Percentiles rank a stretch among this genome's conserved stretches.
Evolutionary conservation across 805 yeast genomes (phyloP).

Genomic region (Cyberlindnera mrakii): DNA sequence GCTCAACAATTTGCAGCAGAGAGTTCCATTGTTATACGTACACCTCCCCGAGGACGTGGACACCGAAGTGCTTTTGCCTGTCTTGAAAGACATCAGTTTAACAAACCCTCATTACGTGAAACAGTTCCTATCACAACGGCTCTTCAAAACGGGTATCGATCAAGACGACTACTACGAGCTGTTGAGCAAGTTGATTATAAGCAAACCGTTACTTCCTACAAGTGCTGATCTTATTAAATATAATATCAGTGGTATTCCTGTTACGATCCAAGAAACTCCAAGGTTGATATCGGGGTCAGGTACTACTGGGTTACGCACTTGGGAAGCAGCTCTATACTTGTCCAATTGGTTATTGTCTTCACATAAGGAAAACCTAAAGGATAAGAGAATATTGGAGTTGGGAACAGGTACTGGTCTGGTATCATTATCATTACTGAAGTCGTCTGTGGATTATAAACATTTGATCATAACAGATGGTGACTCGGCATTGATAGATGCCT

Average conservation of each 20-base stretch:
- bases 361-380: constrained; percentile 10
- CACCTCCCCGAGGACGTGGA: constrained; percentile 11
- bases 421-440: constrained; percentile 33
- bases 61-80: constrained; percentile 12
- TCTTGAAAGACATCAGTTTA: constrained; percentile 16
- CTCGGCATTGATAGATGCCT: constrained; percentile 41
- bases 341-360: constrained; percentile 39
- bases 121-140: constrained; percentile 32
- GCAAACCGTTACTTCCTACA: constrained; percentile 21
- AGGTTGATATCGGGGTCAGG: constrained; percentile 64
- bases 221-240: constrained; percentile 28
- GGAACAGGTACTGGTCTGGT: constrained; percentile 92
- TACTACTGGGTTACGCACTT: constrained; percentile 84
- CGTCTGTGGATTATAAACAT: constrained; percentile 9
- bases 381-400: constrained; percentile 51
- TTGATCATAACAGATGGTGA: constrained; percentile 67
- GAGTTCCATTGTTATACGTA: constrained; percentile 16
- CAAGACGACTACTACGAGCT: constrained; percentile 34
- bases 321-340: constrained; percentile 85
- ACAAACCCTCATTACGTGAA: constrained; percentile 50
- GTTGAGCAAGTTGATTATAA: constrained; percentile 24
- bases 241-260: constrained; percentile 14
- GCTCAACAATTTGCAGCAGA: constrained; percentile 14
- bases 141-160: constrained; percentile 28
- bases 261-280: constrained; percentile 53